Evolutionary conservation across 495 filamentous ascomycete genomes (phyloP), one percentile per base, ranked within the genome.

Genomic region (Xylona heveae): DNA sequence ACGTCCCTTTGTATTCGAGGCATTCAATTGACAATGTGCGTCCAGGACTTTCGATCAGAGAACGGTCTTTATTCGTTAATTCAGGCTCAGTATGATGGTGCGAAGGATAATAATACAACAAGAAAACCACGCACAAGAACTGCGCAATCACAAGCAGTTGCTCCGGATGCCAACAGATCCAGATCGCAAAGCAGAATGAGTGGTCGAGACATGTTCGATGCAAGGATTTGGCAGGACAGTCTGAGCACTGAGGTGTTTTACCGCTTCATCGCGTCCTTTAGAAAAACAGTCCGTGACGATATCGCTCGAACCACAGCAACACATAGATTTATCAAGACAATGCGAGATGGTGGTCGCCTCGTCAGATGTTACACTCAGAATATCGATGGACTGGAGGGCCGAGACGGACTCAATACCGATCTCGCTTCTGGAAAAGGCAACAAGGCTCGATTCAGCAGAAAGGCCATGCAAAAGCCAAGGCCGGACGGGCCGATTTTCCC

Each of bases 41-140:
- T 23, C 17, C 36, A 77, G 71, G 72, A 78, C 42, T 78, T 78
- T 37, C 69, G 72, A 19, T 77, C 73, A 8, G 61, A 73, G 41
- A 61, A 74, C 44, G 72, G 72, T 0, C 60, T 78, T 3, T 78
- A 78, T 43, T 68, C 68, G 2, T 50, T 74, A 14, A 74, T 78
- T 19, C 69, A 77, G 42, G 57, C 66, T 5, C 64, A 71, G 35
- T 72, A 71, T 37, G 64, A 71, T 19, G 29, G 38, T 13, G 30
- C 39, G 7, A n/a, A n/a, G n/a, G n/a, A n/a, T n/a, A n/a, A n/a
- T n/a, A n/a, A n/a, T n/a, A 16, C 20, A 2, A 15, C 30, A 4
- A 1, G 15, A n/a, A 21, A 15, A 12, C 17, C 17, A 21, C 20
- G 15, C 16, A 25, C 37, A 33, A 20, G 19, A 3, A 25, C 23